Conservation (phyloP, 768 basidiomycete species). For the Termitomyces sp. region DNA sequence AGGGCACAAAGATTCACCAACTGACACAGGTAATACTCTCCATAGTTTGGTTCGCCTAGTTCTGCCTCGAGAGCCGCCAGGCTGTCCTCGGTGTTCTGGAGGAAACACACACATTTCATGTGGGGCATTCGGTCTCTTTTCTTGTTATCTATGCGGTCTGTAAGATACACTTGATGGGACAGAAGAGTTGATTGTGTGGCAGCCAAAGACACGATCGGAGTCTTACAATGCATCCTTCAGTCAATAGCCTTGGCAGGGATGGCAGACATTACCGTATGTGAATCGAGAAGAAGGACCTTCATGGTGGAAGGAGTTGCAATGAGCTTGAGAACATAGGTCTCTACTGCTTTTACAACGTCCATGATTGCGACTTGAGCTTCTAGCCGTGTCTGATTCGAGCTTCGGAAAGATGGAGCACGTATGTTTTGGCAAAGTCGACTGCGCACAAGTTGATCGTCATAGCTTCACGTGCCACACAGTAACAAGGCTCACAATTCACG, state of each 20-base stretch:
- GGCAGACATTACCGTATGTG: slow-evolving; percentile 69
- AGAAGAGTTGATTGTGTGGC: slow-evolving; percentile 91
- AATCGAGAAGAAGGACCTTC: slow-evolving; percentile 94
- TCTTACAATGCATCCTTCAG: slow-evolving; percentile 38
- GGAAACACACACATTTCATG: slow-evolving; percentile 95
- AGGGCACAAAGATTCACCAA: slow-evolving; percentile 54
- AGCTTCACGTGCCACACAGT: not conserved
- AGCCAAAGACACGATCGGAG: slow-evolving; percentile 91
- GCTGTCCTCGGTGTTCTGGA: slow-evolving; percentile 78
- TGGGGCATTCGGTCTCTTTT: slow-evolving; percentile 90
- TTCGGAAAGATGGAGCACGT: not conserved
- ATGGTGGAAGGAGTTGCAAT: slow-evolving; percentile 81
- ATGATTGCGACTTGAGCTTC: slow-evolving; percentile 33
- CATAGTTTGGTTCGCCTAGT: slow-evolving; percentile 86
- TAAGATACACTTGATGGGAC: slow-evolving; percentile 95
- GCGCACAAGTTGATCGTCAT: not conserved
- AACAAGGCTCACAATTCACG: not conserved
- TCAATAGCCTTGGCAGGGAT: not conserved
- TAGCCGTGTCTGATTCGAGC: not conserved
- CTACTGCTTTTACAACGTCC: slow-evolving; percentile 95
- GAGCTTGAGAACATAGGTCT: slow-evolving; percentile 88
- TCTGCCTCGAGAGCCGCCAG: slow-evolving; percentile 80
- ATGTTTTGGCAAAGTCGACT: not conserved
- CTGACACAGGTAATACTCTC: slow-evolving; percentile 99
- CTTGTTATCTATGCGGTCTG: slow-evolving; percentile 94